Conservation (phyloP, 345 rosid species). For the Kernera saxatilis region DNA sequence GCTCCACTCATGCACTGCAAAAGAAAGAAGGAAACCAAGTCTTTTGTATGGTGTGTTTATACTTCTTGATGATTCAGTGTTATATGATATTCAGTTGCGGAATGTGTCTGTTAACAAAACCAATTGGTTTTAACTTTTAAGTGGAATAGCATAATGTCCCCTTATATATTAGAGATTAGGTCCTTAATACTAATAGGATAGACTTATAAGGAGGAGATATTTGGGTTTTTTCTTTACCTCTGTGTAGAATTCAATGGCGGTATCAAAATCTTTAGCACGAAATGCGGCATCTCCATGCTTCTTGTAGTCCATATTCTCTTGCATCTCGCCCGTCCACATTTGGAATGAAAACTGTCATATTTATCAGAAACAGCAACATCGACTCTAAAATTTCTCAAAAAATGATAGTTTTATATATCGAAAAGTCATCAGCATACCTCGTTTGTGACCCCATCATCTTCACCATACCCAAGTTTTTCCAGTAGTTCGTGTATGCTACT, state of each 20-base stretch:
- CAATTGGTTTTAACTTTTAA: too few relatives aligned
- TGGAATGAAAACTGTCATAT: constrained; percentile 65
- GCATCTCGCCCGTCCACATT: constrained; percentile 89
- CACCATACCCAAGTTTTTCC: constrained; percentile 74
- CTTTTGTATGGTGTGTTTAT: neutral
- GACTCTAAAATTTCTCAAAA: neutral
- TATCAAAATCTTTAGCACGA: constrained; percentile 65
- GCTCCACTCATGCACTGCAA: constrained; percentile 76
- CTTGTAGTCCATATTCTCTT: constrained; percentile 70
- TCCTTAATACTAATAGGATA: neutral
- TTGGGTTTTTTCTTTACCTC: constrained; percentile 28
- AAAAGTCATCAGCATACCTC: constrained; percentile 44
- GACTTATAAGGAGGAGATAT: constrained; percentile 8
- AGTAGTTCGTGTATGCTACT: constrained; percentile 78
- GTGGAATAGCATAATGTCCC: neutral
- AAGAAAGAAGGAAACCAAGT: neutral
- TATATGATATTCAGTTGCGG: neutral
- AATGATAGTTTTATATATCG: neutral
- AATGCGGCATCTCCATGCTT: constrained; percentile 83
- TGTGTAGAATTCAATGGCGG: constrained; percentile 71
- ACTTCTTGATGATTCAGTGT: neutral
- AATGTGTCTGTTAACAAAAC: too few relatives aligned
- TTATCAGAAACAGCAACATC: constrained; percentile 4
- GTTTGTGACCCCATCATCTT: constrained; percentile 66
- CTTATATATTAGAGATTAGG: neutral